A percentile compares a stretch with the other conserved stretches of the same genome.
These are phyloP conservation scores for Nannochloris sp. DNA, from an alignment of 139 green algal species.

Conservation along the genomic window DNA sequence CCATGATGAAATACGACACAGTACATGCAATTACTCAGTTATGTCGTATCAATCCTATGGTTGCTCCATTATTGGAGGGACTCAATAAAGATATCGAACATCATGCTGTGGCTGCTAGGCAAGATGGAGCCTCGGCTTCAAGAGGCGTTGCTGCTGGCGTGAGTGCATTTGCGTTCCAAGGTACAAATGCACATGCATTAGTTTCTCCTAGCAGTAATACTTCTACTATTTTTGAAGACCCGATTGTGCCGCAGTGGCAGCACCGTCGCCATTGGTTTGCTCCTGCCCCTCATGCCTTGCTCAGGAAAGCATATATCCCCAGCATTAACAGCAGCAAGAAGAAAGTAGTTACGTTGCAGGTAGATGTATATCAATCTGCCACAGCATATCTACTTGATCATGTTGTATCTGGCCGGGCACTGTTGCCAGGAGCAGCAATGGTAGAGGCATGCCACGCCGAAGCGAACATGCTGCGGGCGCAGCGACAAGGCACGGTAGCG, in stretches of 20 bases:
- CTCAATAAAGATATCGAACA: not conserved
- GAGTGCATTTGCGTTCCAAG: slow-evolving; percentile 47
- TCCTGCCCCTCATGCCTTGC: not conserved
- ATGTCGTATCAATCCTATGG: slow-evolving; percentile 44
- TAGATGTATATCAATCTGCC: too few relatives aligned
- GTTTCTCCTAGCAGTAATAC: too few relatives aligned
- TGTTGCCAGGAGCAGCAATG: slow-evolving; percentile 60
- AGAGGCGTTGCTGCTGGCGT: slow-evolving; percentile 1
- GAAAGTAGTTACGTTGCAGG: too few relatives aligned
- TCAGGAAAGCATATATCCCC: too few relatives aligned
- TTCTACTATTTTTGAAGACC: too few relatives aligned
- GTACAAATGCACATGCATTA: slow-evolving; percentile 56
- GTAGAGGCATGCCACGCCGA: slow-evolving; percentile 46
- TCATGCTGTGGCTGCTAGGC: not conserved
- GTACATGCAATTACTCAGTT: slow-evolving; percentile 19
- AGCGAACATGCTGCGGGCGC: not conserved
- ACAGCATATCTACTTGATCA: slow-evolving; percentile 26
- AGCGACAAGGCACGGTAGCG: not conserved
- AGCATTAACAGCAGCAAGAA: too few relatives aligned
- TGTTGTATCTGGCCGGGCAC: slow-evolving; percentile 25
- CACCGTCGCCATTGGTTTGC: slow-evolving; percentile 2
- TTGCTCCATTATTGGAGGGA: slow-evolving; percentile 32
- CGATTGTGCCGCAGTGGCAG: slow-evolving; percentile 1
- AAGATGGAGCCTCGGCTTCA: not conserved
- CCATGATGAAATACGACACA: slow-evolving; percentile 2